Base-by-base conservation (phyloP, 192 early-diverging fungal genomes). In the Chytriomyces confervae region DNA sequence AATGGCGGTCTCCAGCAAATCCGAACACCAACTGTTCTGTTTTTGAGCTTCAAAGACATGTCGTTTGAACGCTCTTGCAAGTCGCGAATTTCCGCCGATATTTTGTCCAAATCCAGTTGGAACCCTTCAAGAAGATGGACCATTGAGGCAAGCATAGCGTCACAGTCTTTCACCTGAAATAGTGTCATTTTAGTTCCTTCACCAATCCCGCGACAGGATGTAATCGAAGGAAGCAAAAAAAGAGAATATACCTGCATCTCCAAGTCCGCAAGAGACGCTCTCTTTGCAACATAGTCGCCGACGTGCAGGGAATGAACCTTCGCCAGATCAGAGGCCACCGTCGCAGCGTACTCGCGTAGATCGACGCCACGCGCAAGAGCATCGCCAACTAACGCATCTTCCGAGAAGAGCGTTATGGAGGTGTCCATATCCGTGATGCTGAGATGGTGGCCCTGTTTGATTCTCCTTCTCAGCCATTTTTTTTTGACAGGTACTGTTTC, bases 11-110 rank as follows among this genome's bases (percentile, higher is more conserved):
- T 60, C 45, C 18, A 72, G 8, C 69, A 46, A 10, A 10, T 13
- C 36, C 24, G 9, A 60, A 60, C 10, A 47, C 72, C 36, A 72
- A 82, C 82, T 65, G 89, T 92, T 62, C 96, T 84, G 82, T 98
- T 98, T 69, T 92, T 92, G 69, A 96, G 85, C 72, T 88, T 87
- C 44, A 94, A 84, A 77, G 88, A 94, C 92, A 97, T 94, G 6
- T 86, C 81, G 23, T 91, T 83, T 1, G 93, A 95, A 67, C 94
- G 88, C 63, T 91, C 90, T 79, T 99, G 96, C 61, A 99, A 81
- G 10, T 85, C 91, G 76, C 92, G 89, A 65, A 99, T 99, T 72
- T 97, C 96, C 48, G 86, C 86, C 74, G 92, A 94, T 47, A 99
- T 95, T 48, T 90, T 91, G 27, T 95, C 95, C 20, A 99, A 86